A percentile compares a stretch with the other conserved stretches of the same genome.
Conservation (phyloP, 352 stramenopile genomes). For the Phytophthora sp. region DNA sequence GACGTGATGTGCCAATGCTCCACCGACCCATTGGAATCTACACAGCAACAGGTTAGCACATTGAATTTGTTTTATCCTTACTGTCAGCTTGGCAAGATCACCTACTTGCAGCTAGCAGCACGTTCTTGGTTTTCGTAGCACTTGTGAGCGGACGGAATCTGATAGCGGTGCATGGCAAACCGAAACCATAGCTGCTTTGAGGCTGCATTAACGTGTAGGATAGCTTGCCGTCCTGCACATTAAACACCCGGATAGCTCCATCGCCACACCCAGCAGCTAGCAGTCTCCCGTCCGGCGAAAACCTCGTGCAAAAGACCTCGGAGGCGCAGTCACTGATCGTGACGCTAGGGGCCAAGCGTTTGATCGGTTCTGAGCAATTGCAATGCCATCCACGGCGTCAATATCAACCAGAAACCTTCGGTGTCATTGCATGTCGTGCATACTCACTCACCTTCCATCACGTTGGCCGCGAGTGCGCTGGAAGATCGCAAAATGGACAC, state of each 20-base stretch:
- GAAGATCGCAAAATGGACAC: conserved; percentile 38
- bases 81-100: conserved; percentile 1
- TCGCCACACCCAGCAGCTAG: conserved; percentile 87
- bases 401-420: neutral
- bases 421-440: neutral
- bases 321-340: conserved; percentile 88
- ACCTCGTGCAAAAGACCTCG: conserved; percentile 90
- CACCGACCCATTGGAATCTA: conserved; percentile 88
- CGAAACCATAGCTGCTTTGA: conserved; percentile 71
- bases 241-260: conserved; percentile 87
- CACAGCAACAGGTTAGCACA: neutral
- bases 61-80: neutral
- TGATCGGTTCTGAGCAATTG: conserved; percentile 44
- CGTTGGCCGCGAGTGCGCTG: conserved; percentile 1
- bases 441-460: conserved; percentile 42
- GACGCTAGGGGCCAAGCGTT: conserved; percentile 76
- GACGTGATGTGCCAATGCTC: conserved; percentile 94
- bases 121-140: conserved; percentile 91
- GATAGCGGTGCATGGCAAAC: conserved; percentile 85
- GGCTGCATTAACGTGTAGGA: conserved; percentile 87
- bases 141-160: conserved; percentile 81
- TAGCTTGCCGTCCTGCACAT: conserved; percentile 75
- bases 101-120: conserved; percentile 58
- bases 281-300: conserved; percentile 85
- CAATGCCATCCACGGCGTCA: neutral